Evolutionary conservation across 2,329 filamentous ascomycete genomes (phyloP).

Genomic region (Exutisphaerella laricina): DNA sequence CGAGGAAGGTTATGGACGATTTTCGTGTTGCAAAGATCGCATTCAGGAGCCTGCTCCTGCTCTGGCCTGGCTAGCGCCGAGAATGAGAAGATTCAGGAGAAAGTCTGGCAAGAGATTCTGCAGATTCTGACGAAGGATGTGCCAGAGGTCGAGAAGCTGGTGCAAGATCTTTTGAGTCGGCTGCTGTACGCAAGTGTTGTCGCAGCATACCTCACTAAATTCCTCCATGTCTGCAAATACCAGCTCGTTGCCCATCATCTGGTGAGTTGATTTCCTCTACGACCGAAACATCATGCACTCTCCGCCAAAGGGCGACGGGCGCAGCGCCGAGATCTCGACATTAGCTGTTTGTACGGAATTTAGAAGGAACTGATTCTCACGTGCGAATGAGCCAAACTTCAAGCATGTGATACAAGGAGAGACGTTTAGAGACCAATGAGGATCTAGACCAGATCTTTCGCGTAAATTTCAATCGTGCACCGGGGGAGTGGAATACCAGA

Average conservation of each 20-base stretch:
- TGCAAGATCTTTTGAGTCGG: too few species aligned
- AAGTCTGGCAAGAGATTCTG: conserved; percentile 6
- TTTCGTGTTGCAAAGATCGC: conserved; percentile 14
- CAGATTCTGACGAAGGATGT: conserved; percentile 1
- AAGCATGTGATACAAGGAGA: background rate
- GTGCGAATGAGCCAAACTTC: too few species aligned
- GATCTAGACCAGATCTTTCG: background rate
- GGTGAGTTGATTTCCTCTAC: too few species aligned
- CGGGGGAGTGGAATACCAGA: background rate
- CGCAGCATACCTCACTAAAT: too few species aligned
- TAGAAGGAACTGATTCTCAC: too few species aligned
- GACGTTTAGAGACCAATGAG: background rate
- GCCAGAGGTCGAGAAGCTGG: background rate
- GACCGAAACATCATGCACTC: too few species aligned
- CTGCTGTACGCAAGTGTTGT: too few species aligned
- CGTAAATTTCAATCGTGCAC: background rate
- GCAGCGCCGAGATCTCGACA: too few species aligned
- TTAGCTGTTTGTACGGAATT: too few species aligned
- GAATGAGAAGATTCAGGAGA: background rate
- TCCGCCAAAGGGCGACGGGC: too few species aligned
- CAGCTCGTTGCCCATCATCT: too few species aligned
- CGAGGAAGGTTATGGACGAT: conserved; percentile 15
- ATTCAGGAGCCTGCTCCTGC: conserved; percentile 9
- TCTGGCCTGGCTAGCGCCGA: conserved; percentile 3
- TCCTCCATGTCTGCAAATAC: too few species aligned